Conservation (phyloP, 1,284 basidiomycete genomes). For the Apiotrichum domesticum region DNA sequence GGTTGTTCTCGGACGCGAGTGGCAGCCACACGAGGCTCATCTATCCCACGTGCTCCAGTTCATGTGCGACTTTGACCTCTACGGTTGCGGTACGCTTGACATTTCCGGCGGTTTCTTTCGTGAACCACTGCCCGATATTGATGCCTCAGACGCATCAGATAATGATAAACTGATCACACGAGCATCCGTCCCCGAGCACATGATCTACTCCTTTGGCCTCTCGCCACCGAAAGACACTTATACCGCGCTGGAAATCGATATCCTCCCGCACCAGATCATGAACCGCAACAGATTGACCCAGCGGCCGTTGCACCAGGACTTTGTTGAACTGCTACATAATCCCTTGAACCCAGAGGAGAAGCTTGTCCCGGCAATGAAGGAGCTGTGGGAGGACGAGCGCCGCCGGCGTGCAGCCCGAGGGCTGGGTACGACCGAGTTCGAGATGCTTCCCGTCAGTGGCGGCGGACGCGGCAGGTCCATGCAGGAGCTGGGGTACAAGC, state of each 20-base stretch:
- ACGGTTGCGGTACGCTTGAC: constrained; percentile 87
- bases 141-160: background rate
- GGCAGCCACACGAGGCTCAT: constrained; percentile 82
- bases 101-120: constrained; percentile 52
- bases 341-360: constrained; percentile 58
- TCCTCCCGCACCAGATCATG: constrained; percentile 71
- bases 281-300: constrained; percentile 66
- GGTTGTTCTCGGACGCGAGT: constrained; percentile 68
- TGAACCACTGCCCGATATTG: constrained; percentile 47
- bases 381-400: constrained; percentile 92
- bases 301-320: constrained; percentile 68
- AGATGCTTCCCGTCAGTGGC: constrained; percentile 42
- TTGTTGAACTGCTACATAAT: constrained; percentile 57
- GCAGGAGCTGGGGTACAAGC: constrained; percentile 39
- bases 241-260: constrained; percentile 77
- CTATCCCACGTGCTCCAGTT: constrained; percentile 85
- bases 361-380: constrained; percentile 78
- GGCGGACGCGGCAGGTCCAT: constrained; percentile 39
- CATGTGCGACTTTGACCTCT: constrained; percentile 90
- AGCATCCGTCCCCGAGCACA: constrained; percentile 27
- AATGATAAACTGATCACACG: constrained; percentile 16
- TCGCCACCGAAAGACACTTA: constrained; percentile 61
- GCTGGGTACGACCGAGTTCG: constrained; percentile 25
- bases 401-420: constrained; percentile 61
- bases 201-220: constrained; percentile 40